Evolutionary conservation across 163 green algal species (phyloP).

Genomic region (Volvox carteri): DNA sequence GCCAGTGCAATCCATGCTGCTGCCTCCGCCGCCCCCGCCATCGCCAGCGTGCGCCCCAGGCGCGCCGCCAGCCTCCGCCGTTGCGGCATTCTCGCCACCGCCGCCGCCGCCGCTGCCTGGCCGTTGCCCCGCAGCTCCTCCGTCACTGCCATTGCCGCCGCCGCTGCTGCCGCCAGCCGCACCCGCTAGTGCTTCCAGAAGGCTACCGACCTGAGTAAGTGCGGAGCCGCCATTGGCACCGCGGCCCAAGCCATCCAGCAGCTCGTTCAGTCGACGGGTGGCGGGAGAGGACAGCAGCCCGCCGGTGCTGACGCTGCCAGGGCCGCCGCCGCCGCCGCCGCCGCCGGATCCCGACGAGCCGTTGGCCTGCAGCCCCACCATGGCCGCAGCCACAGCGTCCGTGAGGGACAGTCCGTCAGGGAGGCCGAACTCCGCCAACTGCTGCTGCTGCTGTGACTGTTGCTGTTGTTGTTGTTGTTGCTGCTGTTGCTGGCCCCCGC

Average conservation of each 20-base stretch:
- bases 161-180: not conserved
- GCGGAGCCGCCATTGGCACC: not conserved
- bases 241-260: conserved; percentile 9
- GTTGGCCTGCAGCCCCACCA: conserved; percentile 19
- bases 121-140: not conserved
- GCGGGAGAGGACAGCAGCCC: not conserved
- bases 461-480: conserved; percentile 11
- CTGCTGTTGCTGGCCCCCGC: not conserved
- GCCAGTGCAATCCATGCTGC: not conserved
- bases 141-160: not conserved
- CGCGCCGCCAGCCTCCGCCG: not conserved
- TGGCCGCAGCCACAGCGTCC: conserved; percentile 11
- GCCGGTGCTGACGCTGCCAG: not conserved
- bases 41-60: not conserved
- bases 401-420: conserved; percentile 3
- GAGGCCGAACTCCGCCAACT: conserved; percentile 12
- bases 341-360: not conserved
- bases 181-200: not conserved
- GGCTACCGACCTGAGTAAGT: not conserved
- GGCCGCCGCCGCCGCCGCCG: not conserved
- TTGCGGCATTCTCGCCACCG: not conserved
- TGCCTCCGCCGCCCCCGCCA: not conserved
- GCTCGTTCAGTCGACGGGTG: not conserved
- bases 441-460: conserved; percentile 16
- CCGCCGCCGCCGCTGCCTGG: not conserved